Evolutionary conservation across 345 rosid genomes (phyloP).

Genomic region (Erucastrum elatum): DNA sequence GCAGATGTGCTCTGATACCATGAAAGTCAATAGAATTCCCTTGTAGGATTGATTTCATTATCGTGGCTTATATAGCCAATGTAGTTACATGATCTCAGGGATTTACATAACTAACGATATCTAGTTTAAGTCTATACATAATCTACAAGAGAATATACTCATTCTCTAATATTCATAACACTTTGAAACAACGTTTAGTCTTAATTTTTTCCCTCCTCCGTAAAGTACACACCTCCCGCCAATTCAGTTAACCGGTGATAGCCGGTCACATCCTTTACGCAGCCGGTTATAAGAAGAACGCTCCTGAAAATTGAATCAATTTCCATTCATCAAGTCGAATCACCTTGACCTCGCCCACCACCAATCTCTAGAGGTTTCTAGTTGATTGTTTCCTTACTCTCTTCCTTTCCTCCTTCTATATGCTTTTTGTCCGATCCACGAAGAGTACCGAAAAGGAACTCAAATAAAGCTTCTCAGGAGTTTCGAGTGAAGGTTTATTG

Average conservation of each 20-base stretch:
- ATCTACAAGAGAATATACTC: neutral
- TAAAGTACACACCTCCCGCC: slow-evolving; percentile 43
- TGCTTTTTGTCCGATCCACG: neutral
- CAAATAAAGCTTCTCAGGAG: neutral
- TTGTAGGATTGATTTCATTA: too few species aligned
- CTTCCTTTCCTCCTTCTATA: neutral
- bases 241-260: slow-evolving; percentile 39
- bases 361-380: neutral
- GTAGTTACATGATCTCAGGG: neutral
- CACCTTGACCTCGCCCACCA: neutral
- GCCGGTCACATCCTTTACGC: slow-evolving; percentile 17
- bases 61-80: too few species aligned
- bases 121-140: neutral
- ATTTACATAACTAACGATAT: neutral
- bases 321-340: neutral
- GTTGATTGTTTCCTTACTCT: neutral
- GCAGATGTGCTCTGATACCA: too few species aligned
- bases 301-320: neutral
- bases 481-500: slow-evolving; percentile 27
- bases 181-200: neutral
- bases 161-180: neutral
- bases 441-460: neutral
- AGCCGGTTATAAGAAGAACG: slow-evolving; percentile 24
- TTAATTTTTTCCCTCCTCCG: slow-evolving; percentile 17
- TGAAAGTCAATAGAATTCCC: too few species aligned